Base-by-base conservation (phyloP, 2,329 filamentous ascomycete species). In the Coniochaeta hoffmannii region DNA sequence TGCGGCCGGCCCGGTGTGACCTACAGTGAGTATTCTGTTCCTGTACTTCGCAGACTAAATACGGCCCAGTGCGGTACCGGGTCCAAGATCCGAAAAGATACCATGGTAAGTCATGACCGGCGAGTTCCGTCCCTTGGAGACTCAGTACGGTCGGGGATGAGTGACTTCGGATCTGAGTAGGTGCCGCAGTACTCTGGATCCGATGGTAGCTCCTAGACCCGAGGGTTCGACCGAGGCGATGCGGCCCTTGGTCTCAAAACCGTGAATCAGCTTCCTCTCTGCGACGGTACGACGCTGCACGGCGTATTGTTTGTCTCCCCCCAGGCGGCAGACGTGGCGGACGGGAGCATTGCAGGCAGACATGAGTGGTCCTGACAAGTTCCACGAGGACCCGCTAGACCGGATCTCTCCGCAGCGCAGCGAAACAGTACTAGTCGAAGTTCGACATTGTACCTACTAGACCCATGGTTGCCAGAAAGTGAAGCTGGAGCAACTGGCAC, bases 261-360 rank as follows among this genome's bases (percentile, higher is more conserved):
- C 4, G 22, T 6, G 11, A 28, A 9, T 46, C 41, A 14, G 26
- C 41, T 26, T 46, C 15, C 22, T 15, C n/a, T n/a, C 41, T 28
- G 41, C 41, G 41, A 46, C 41, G 19, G 41, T 46, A 28, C 26
- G 10, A 34, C 28, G 28, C 19, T 6, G n/a, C 49, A 51, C 49
- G 32, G 49, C 49, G n/a, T 51, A 15, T 32, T 34, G 49, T 34
- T 51, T 51, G 49, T 51, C 22, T 51, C 15, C 22, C 49, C 49
- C 49, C 10, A 34, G 28, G 26, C 31, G n/a, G 32, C n/a, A 34
- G n/a, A 7, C 26, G 22, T 34, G 26, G 31, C 49, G 28, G 49
- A 34, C 26, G 24, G 14, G 26, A 9, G 30, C 26, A 50, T 50
- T 14, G 7, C 22, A 34, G 28, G 28, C 49, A 51, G 22, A 51